These are phyloP conservation scores for Cephalotrichum gorgonifer DNA, from an alignment of 2,329 filamentous ascomycete species.

Conservation along the genomic window DNA sequence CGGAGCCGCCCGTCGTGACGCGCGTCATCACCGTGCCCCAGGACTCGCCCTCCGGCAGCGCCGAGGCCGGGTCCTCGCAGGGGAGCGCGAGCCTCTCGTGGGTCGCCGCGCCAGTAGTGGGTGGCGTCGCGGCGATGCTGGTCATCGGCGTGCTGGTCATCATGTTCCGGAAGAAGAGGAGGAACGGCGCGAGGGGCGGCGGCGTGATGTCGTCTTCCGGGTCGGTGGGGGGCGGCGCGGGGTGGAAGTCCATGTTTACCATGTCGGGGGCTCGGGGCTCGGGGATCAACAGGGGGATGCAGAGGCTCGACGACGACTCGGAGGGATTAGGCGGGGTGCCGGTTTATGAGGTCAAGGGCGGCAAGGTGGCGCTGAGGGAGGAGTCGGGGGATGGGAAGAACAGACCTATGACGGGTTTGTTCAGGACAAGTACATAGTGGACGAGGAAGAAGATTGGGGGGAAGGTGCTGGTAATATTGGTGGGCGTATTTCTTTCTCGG, in stretches of 20 bases:
- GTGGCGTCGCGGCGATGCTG: conserved; percentile 6
- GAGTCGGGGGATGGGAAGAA: neutral
- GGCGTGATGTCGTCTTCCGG: neutral
- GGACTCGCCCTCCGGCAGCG: neutral
- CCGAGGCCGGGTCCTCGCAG: neutral
- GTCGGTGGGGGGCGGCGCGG: neutral
- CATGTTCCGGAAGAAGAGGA: conserved; percentile 6
- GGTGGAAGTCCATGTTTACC: neutral
- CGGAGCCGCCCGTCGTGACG: conserved; percentile 2
- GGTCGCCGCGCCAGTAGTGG: conserved; percentile 7
- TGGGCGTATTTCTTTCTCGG: neutral
- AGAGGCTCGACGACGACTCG: neutral
- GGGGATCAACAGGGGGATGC: conserved; percentile 4
- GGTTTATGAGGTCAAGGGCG: conserved; percentile 5
- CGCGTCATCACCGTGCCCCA: conserved; percentile 3
- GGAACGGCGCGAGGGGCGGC: neutral
- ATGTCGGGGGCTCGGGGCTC: neutral
- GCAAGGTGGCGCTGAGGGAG: conserved; percentile 4
- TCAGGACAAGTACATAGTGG: neutral
- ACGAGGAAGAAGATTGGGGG: too few relatives aligned
- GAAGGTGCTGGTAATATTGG: too few relatives aligned
- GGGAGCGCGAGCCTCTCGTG: conserved; percentile 4
- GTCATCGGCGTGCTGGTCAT: conserved; percentile 7
- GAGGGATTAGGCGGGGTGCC: conserved; percentile 1
- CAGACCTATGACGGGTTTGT: conserved; percentile 3